These are phyloP conservation scores for Perilla frutescens DNA, from an alignment of 257 asterid genomes.

Conservation along the genomic window DNA sequence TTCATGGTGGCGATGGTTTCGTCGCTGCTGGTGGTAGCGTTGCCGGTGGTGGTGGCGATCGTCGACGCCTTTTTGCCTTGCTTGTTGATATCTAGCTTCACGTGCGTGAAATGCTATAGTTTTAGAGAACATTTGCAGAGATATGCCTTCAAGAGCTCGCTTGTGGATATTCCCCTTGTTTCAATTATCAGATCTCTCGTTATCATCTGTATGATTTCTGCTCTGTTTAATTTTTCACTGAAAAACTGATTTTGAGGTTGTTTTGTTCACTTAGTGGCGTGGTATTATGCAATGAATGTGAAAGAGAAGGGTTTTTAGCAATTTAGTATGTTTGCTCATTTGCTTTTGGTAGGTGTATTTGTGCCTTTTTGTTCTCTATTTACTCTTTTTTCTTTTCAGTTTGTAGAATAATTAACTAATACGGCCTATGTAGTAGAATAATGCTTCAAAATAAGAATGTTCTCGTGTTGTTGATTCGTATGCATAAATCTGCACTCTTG, in stretches of 20 bases:
- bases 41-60: slow-evolving; percentile 82
- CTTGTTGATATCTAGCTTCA: slow-evolving; percentile 71
- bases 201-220: slow-evolving; percentile 65
- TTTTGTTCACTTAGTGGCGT: neutral
- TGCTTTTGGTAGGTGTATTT: slow-evolving; percentile 18
- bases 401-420: slow-evolving; percentile 12
- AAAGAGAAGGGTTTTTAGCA: slow-evolving; percentile 7
- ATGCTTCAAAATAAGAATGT: slow-evolving; percentile 20
- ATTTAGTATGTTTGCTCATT: slow-evolving; percentile 20
- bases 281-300: slow-evolving; percentile 11
- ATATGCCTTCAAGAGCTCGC: slow-evolving; percentile 88
- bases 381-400: neutral
- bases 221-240: neutral
- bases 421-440: slow-evolving; percentile 11
- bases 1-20: slow-evolving; percentile 83
- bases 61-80: slow-evolving; percentile 78
- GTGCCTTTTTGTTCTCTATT: neutral
- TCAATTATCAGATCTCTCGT: slow-evolving; percentile 86
- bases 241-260: neutral
- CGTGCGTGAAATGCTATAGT: slow-evolving; percentile 74
- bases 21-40: slow-evolving; percentile 72
- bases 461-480: slow-evolving; percentile 9
- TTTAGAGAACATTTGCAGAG: slow-evolving; percentile 75
- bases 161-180: slow-evolving; percentile 88
- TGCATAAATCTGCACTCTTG: slow-evolving; percentile 17